A percentile compares a stretch with the other conserved stretches of the same genome.
Conservation (phyloP, 306 rosid species). For the Albizia julibrissin region DNA sequence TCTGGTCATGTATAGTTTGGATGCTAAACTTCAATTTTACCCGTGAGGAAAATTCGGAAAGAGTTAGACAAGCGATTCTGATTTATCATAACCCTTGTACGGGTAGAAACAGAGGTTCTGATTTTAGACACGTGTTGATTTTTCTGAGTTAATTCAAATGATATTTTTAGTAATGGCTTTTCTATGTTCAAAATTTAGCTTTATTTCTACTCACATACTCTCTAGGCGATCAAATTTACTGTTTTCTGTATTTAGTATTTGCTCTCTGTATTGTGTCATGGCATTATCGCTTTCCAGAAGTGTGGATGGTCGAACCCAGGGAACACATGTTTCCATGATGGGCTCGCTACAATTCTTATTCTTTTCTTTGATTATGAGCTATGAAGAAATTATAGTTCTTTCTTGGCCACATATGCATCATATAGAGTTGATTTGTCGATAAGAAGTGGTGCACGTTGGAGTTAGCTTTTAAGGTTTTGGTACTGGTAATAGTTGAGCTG, state of each 20-base stretch:
- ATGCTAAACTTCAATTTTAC: background rate
- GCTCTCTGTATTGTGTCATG: background rate
- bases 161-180: background rate
- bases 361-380: background rate
- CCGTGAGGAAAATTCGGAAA: background rate
- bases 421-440: background rate
- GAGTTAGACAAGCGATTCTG: background rate
- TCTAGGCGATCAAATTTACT: constrained; percentile 3
- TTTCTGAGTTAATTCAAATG: background rate
- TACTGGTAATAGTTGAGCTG: background rate
- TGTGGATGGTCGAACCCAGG: background rate
- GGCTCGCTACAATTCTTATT: background rate
- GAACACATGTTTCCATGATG: background rate
- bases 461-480: background rate
- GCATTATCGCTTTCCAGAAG: background rate
- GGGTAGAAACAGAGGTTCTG: background rate
- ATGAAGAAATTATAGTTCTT: background rate
- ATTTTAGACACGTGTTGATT: background rate
- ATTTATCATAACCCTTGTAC: background rate
- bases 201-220: background rate
- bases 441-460: background rate
- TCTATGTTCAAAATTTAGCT: background rate
- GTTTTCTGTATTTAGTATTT: background rate
- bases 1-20: background rate
- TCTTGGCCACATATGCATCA: background rate